Base-by-base conservation (phyloP, 1,284 basidiomycete genomes). In the Bondarzewia mesenterica region DNA sequence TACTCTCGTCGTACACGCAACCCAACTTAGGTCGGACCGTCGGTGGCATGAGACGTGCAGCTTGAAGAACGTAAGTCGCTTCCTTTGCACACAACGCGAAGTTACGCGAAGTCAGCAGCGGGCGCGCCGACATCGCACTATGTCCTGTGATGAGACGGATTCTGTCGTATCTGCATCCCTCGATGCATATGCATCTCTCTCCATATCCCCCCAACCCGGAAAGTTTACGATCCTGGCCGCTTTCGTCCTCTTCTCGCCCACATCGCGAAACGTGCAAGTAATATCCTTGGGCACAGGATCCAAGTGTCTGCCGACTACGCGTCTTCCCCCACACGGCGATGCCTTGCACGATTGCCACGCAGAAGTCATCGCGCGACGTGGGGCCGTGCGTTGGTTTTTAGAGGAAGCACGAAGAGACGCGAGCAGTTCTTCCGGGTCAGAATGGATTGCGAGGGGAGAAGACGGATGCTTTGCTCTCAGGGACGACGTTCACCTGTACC, bases 281-380 rank as follows among this genome's bases (percentile, higher is more conserved):
- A 32, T 32, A 10, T 81, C 85, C 26, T 62, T 93, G 12, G 88
- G 81, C 0, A 90, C 92, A 2, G 93, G 94, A 7, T 85, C 87
- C 7, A 96, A 95, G 68, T 92, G 89, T 56, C 75, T 94, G 0
- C 90, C 93, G 1, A 75, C 71, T 10, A 58, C 65, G 1, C 74
- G 74, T 43, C 70, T 92, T 0, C 82, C 89, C 0, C 58, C 64
- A 2, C 67, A 72, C n/a, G 94, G 93, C 0, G 89, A 96, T 58
- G 75, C 82, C 1, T 54, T 97, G 22, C 91, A 95, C 60, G 93
- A 97, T 59, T 83, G 78, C 43, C 93, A 97, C 63, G 94, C 93
- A 3, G 93, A 97, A 64, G 77, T 95, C 15, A 72, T 96, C 14
- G 90, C 91, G 0, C 74, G 90, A 23, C 75, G 94, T 16, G 85